Conservation (phyloP, 371 early-diverging fungal species). For the Amoeboaphelidium protococcarum region DNA sequence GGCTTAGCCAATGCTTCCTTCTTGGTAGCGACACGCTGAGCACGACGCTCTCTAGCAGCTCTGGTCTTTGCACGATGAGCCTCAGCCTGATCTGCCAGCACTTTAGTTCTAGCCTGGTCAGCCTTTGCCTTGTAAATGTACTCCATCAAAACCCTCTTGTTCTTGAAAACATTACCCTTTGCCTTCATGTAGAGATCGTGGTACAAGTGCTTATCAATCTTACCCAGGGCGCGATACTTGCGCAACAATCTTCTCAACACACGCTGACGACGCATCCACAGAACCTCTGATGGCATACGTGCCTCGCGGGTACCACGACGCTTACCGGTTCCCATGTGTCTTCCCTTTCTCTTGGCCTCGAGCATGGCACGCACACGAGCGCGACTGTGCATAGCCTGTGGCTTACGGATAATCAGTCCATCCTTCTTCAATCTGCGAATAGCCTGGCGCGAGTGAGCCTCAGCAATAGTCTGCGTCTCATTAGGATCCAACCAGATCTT, state of each 20-base stretch:
- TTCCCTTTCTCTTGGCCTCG: slow-evolving; percentile 93
- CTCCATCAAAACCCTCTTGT: slow-evolving; percentile 98
- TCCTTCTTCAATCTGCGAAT: slow-evolving; percentile 91
- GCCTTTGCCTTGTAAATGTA: slow-evolving; percentile 99
- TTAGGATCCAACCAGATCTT: slow-evolving; percentile 99
- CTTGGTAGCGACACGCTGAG: slow-evolving; percentile 63
- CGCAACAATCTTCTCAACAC: slow-evolving; percentile 88
- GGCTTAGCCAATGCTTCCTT: slow-evolving; percentile 17
- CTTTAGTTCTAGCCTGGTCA: slow-evolving; percentile 85
- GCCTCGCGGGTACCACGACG: slow-evolving; percentile 97
- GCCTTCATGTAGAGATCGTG: slow-evolving; percentile 90
- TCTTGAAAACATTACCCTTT: slow-evolving; percentile 99
- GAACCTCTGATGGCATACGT: slow-evolving; percentile 81
- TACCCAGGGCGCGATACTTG: slow-evolving; percentile 91
- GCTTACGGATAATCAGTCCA: slow-evolving; percentile 94
- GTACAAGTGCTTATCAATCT: slow-evolving; percentile 97
- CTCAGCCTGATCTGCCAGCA: slow-evolving; percentile 90
- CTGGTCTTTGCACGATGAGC: slow-evolving; percentile 89
- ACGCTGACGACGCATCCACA: slow-evolving; percentile 99
- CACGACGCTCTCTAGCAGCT: slow-evolving; percentile 82
- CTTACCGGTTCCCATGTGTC: slow-evolving; percentile 97
- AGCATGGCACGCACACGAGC: slow-evolving; percentile 79
- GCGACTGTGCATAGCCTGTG: slow-evolving; percentile 71
- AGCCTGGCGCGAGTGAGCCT: slow-evolving; percentile 1
- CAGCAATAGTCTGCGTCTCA: slow-evolving; percentile 19